Evolutionary conservation across 768 basidiomycete species (phyloP).

Genomic region (Tylopilus subfusipes): DNA sequence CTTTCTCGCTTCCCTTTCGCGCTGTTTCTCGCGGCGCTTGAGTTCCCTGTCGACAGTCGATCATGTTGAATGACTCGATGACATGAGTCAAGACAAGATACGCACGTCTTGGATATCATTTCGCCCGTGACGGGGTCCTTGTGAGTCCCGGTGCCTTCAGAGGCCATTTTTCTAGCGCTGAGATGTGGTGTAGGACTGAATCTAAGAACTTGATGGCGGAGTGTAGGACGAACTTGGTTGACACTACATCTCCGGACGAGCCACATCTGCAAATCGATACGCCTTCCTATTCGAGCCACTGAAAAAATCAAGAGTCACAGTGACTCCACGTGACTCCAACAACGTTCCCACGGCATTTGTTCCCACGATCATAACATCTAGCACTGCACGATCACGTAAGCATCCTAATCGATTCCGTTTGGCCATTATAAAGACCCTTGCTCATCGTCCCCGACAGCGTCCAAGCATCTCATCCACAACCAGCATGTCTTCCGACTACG

Average conservation of each 20-base stretch:
- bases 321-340: not conserved
- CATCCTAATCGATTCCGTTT: slow-evolving; percentile 27
- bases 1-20: slow-evolving; percentile 70
- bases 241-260: slow-evolving; percentile 23
- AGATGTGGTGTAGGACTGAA: slow-evolving; percentile 4
- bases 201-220: slow-evolving; percentile 9
- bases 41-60: slow-evolving; percentile 63
- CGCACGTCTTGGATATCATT: slow-evolving; percentile 94
- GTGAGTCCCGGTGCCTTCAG: slow-evolving; percentile 37
- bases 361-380: slow-evolving; percentile 12
- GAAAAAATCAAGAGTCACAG: slow-evolving; percentile 11
- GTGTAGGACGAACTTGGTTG: slow-evolving; percentile 6
- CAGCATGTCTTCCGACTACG: slow-evolving; percentile 62
- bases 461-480: slow-evolving; percentile 8
- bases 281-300: slow-evolving; percentile 28
- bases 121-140: slow-evolving; percentile 92
- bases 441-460: slow-evolving; percentile 19
- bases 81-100: slow-evolving; percentile 12
- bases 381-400: slow-evolving; percentile 26
- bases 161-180: slow-evolving; percentile 33
- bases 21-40: slow-evolving; percentile 88
- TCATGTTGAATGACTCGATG: slow-evolving; percentile 25
- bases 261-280: slow-evolving; percentile 29
- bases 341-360: not conserved
- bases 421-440: slow-evolving; percentile 6